A percentile compares a stretch with the other conserved stretches of the same genome.
Conservation (phyloP, 768 basidiomycete genomes). For the Pleurotus tuber-regium region DNA sequence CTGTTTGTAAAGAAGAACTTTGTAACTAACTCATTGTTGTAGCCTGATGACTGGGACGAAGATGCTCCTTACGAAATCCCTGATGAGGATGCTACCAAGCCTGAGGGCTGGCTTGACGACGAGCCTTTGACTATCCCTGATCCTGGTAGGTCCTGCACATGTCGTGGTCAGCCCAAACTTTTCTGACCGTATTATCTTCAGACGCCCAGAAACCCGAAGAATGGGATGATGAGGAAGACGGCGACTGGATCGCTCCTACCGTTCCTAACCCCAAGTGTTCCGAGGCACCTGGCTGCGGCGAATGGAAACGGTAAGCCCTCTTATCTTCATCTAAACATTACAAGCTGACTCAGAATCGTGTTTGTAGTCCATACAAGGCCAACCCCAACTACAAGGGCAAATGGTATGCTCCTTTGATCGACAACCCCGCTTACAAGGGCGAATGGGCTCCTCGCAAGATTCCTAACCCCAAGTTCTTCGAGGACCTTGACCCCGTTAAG, state of each 20-base stretch:
- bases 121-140: slow-evolving; percentile 82
- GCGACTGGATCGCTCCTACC: slow-evolving; percentile 94
- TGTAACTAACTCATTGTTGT: slow-evolving; percentile 3
- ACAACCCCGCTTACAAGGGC: slow-evolving; percentile 98
- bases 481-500: slow-evolving; percentile 82
- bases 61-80: slow-evolving; percentile 89
- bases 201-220: slow-evolving; percentile 96
- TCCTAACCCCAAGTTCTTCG: slow-evolving; percentile 86
- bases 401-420: slow-evolving; percentile 92
- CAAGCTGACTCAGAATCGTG: slow-evolving; percentile 4
- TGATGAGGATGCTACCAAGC: slow-evolving; percentile 86
- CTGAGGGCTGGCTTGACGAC: slow-evolving; percentile 94
- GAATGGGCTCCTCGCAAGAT: slow-evolving; percentile 92
- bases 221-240: slow-evolving; percentile 99
- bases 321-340: background rate
- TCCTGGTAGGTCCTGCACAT: slow-evolving; percentile 55
- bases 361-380: slow-evolving; percentile 70
- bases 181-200: slow-evolving; percentile 18
- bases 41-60: slow-evolving; percentile 98
- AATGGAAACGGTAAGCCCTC: slow-evolving; percentile 74
- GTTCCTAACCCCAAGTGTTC: slow-evolving; percentile 89
- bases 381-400: slow-evolving; percentile 98
- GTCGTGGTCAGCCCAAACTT: background rate
- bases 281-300: slow-evolving; percentile 90
- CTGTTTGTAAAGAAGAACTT: too few relatives aligned